Conservation (phyloP, 225 moss, liverwort and hornwort species). For the Antitrichia curtipendula region DNA sequence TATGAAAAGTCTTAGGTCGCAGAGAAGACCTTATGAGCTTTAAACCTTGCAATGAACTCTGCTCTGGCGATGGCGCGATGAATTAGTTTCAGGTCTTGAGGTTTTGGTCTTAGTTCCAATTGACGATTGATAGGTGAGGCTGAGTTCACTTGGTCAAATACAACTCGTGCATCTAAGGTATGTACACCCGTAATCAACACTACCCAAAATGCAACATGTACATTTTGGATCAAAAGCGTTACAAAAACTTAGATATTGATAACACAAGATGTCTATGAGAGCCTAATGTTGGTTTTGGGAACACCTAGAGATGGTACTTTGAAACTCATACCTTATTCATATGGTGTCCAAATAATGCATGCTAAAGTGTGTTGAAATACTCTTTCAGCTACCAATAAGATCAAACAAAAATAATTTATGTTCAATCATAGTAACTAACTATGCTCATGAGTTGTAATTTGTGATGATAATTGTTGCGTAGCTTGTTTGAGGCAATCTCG, state of each 20-base stretch:
- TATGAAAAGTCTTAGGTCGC: background rate
- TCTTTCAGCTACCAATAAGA: background rate
- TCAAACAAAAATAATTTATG: too few relatives aligned
- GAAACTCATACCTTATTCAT: background rate
- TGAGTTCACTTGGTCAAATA: background rate
- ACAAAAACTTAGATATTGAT: background rate
- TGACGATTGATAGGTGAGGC: background rate
- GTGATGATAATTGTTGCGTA: background rate
- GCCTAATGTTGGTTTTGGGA: fast-evolving
- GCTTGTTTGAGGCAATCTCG: background rate
- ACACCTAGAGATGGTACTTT: fast-evolving
- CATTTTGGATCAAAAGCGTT: background rate
- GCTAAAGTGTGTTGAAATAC: background rate
- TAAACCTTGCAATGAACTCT: background rate
- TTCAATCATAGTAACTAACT: background rate
- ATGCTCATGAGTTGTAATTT: background rate
- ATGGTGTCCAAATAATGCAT: background rate
- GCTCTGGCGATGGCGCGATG: background rate
- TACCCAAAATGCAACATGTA: fast-evolving
- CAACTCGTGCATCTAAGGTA: background rate
- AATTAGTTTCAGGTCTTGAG: background rate
- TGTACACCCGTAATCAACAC: background rate
- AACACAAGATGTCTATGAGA: background rate
- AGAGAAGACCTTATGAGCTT: background rate
- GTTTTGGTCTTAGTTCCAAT: background rate